Base-by-base conservation (phyloP, 148 eudicot genomes). In the Amaranthus hypochondriacus region DNA sequence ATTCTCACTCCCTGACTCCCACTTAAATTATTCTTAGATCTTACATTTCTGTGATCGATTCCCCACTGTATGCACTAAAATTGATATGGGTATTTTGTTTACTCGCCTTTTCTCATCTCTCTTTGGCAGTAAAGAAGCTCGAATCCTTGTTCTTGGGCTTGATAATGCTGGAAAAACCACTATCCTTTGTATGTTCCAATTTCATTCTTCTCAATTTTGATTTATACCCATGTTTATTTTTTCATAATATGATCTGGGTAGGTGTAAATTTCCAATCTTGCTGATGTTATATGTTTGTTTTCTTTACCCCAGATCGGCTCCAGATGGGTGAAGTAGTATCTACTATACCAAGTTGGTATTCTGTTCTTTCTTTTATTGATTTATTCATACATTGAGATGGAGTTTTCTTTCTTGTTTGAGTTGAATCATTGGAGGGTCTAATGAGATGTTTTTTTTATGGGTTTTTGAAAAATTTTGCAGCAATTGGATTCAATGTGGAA, bases 301-400 rank as follows among this genome's bases (percentile, higher is more conserved):
- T 51, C 6, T n/a, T 67, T 7, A 54, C 71, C 64, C 85, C 89
- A 96, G 99, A 96, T 92, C 94, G 97, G 82, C 92, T 96, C 72
- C 99, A 96, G 89, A 92, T 96, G 99, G 99, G 99, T 70, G 99
- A 96, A 89, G 97, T 96, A 54, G 97, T 96, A 50, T 92, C 97
- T 75, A 96, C 99, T 49, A 96, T 96, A 68, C 99, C 99, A 81
- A 96, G 99, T 96, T 70, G 73, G 93, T 85, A 46, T 77, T 79
- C 68, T 74, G 74, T 56, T 73, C 72, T 64, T 7, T 52, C 69
- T 50, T 70, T 50, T 48, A 12, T 63, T 28, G 56, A 46, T 13
- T 48, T n/a, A 69, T 68, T 70, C 49, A 68, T 75, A 69, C 53
- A 75, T 14, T 48, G 1, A 21, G 50, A 5, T 28, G 54, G 2